phyloP scores from a whole-genome alignment of 2,329 filamentous ascomycete species.

The Fusarium falciforme region DNA sequence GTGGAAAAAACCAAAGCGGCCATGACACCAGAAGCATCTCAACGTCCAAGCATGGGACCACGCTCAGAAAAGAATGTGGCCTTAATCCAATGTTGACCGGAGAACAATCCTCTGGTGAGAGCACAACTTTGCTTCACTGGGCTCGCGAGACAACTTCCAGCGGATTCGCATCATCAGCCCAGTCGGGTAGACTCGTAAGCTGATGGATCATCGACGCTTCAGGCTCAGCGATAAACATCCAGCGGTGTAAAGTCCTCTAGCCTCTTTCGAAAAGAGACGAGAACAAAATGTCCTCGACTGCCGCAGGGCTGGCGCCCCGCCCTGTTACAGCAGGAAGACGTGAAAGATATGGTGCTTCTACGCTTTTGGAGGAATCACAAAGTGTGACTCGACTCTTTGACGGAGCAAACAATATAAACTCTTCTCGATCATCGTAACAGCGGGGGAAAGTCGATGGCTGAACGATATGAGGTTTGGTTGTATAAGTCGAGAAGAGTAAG shows the following conservation, averaged over 20 bases:
- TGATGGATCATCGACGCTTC: slow-evolving; percentile 31
- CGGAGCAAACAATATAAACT: slow-evolving; percentile 5
- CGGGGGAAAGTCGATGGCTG: neutral
- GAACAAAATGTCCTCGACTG: slow-evolving; percentile 20
- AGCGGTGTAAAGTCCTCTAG: slow-evolving; percentile 14
- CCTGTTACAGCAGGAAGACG: slow-evolving; percentile 22
- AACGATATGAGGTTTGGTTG: slow-evolving; percentile 20
- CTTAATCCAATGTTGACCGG: neutral
- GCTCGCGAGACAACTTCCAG: slow-evolving; percentile 34
- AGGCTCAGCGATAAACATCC: slow-evolving; percentile 33
- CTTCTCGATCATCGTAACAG: slow-evolving; percentile 29
- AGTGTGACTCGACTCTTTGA: slow-evolving; percentile 5
- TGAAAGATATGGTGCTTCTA: slow-evolving; percentile 20
- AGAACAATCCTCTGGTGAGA: slow-evolving; percentile 10
- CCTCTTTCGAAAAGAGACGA: neutral
- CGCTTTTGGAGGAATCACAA: slow-evolving; percentile 1
- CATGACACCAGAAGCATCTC: slow-evolving; percentile 8
- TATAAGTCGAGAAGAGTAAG: slow-evolving; percentile 4
- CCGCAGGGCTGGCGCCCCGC: slow-evolving; percentile 26
- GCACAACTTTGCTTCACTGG: slow-evolving; percentile 20
- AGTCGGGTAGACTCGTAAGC: slow-evolving; percentile 14
- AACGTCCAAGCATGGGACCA: neutral
- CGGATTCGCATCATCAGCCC: slow-evolving; percentile 29
- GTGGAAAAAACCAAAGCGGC: slow-evolving; percentile 18
- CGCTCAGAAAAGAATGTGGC: too few species aligned